These are phyloP conservation scores for Cardamine resedifolia DNA, from an alignment of 345 rosid genomes.

Conservation along the genomic window DNA sequence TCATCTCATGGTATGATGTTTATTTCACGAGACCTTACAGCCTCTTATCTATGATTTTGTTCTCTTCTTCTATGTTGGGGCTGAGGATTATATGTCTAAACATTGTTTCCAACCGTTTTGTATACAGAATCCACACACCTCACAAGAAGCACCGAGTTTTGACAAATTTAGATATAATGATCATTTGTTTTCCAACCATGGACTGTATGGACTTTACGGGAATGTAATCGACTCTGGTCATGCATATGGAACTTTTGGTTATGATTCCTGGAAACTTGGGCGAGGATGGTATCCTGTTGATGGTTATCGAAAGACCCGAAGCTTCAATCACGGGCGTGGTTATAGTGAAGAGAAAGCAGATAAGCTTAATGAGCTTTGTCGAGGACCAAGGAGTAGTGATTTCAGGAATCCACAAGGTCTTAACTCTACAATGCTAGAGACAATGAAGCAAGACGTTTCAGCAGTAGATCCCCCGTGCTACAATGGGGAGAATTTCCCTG, in stretches of 20 bases:
- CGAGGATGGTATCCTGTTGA: slow-evolving; percentile 60
- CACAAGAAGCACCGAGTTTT: slow-evolving; percentile 45
- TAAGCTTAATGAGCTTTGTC: slow-evolving; percentile 73
- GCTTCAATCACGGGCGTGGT: slow-evolving; percentile 42
- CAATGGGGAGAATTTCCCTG: slow-evolving; percentile 56
- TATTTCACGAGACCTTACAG: not conserved
- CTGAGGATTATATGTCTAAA: not conserved
- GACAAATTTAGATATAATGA: slow-evolving; percentile 52
- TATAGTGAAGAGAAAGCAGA: slow-evolving; percentile 63
- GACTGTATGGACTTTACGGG: slow-evolving; percentile 61
- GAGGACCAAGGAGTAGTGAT: slow-evolving; percentile 71
- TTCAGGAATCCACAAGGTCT: slow-evolving; percentile 48
- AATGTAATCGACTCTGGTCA: slow-evolving; percentile 43
- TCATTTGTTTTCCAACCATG: slow-evolving; percentile 50
- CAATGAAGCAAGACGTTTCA: slow-evolving; percentile 38
- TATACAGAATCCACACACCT: slow-evolving; percentile 49
- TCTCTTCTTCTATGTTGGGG: not conserved
- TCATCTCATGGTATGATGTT: slow-evolving; percentile 49
- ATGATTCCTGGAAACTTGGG: slow-evolving; percentile 62
- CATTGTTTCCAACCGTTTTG: not conserved
- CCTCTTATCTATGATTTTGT: slow-evolving; percentile 5
- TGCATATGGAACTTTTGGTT: slow-evolving; percentile 56
- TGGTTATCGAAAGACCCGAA: slow-evolving; percentile 53
- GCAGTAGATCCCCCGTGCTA: slow-evolving; percentile 46
- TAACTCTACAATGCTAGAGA: slow-evolving; percentile 32